These are phyloP conservation scores for Malassezia arunalokei DNA, from an alignment of 1,284 basidiomycete species.

Conservation along the genomic window DNA sequence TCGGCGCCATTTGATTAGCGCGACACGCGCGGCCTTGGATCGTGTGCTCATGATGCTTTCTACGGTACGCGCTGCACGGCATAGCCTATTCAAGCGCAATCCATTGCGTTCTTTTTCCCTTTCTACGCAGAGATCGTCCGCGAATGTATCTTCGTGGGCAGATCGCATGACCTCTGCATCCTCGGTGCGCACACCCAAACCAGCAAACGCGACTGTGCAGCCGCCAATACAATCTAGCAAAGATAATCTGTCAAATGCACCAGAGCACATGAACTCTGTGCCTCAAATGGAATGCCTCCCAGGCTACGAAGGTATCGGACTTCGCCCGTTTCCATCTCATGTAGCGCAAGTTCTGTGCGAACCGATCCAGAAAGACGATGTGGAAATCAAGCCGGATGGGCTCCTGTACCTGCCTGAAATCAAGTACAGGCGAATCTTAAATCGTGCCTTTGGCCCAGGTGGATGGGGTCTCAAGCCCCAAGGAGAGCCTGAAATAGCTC, in stretches of 20 bases:
- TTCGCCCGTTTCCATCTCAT: constrained; percentile 66
- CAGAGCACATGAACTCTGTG: too few species aligned
- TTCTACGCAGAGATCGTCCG: not conserved
- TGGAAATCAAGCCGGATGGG: constrained; percentile 93
- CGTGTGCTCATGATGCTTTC: too few species aligned
- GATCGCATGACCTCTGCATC: not conserved
- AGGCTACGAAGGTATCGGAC: constrained; percentile 70
- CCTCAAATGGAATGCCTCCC: constrained; percentile 60
- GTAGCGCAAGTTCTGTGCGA: constrained; percentile 62
- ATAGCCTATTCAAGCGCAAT: too few species aligned
- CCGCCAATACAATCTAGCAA: too few species aligned
- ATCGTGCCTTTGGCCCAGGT: constrained; percentile 88
- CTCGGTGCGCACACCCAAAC: not conserved
- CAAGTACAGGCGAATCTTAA: constrained; percentile 87
- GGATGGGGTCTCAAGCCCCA: constrained; percentile 93
- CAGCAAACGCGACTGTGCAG: not conserved
- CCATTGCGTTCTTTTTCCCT: too few species aligned
- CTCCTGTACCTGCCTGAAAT: constrained; percentile 93
- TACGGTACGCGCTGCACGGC: too few species aligned
- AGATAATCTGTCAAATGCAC: too few species aligned
- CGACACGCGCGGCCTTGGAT: too few species aligned
- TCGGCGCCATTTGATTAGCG: too few species aligned
- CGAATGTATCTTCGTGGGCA: not conserved
- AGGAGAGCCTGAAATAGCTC: constrained; percentile 63
- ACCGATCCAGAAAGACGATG: constrained; percentile 63